These are phyloP conservation scores for Wickerhamomyces silvicola DNA, from an alignment of 805 yeast genomes.

Conservation along the genomic window DNA sequence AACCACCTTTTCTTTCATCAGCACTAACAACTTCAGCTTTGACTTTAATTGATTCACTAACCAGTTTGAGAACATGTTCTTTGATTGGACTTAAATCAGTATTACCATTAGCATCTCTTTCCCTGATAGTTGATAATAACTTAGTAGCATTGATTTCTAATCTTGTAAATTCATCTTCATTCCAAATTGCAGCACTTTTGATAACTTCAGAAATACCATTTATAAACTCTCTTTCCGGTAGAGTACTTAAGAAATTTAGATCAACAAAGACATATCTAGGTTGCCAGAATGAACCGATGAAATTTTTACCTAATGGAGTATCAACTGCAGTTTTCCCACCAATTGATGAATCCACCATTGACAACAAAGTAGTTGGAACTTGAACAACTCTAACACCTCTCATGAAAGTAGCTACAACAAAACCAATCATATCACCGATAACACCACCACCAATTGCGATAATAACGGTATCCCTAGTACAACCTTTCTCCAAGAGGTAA, in stretches of 20 bases:
- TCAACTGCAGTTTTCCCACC: constrained; percentile 99
- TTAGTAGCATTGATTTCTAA: constrained; percentile 68
- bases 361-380: constrained; percentile 85
- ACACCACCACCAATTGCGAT: constrained; percentile 98
- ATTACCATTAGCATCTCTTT: constrained; percentile 35
- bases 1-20: constrained; percentile 93
- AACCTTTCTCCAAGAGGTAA: constrained; percentile 70
- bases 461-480: constrained; percentile 93
- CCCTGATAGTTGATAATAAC: constrained; percentile 63
- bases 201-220: constrained; percentile 98
- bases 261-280: constrained; percentile 86
- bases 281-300: constrained; percentile 97
- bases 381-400: constrained; percentile 93
- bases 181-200: constrained; percentile 98
- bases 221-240: constrained; percentile 90
- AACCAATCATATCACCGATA: constrained; percentile 98
- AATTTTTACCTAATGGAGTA: constrained; percentile 92
- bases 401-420: constrained; percentile 99
- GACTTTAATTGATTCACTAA: constrained; percentile 78
- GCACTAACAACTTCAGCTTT: constrained; percentile 91
- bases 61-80: constrained; percentile 72
- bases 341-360: constrained; percentile 97
- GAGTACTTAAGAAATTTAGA: constrained; percentile 75
- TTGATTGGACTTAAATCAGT: constrained; percentile 66
- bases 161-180: constrained; percentile 78